phyloP scores from a whole-genome alignment of 768 basidiomycete species.

The Pleurotus salmoneostramineus region DNA sequence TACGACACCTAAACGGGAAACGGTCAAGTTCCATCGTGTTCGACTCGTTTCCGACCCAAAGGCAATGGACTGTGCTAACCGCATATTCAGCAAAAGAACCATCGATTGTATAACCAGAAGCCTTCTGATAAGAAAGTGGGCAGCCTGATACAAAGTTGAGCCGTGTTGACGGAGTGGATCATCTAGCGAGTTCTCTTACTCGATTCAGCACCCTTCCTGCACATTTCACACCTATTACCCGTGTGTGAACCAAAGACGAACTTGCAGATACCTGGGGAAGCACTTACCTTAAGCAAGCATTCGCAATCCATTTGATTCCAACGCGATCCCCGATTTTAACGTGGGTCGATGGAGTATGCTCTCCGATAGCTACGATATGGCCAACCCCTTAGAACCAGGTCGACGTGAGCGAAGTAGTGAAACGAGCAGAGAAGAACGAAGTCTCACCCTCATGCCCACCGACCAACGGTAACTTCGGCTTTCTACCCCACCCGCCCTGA shows the following conservation, averaged over 20 bases:
- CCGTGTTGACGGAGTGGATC: neutral
- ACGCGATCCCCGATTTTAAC: constrained; percentile 74
- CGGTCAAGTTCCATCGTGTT: neutral
- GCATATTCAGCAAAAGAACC: constrained; percentile 71
- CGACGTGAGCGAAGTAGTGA: neutral
- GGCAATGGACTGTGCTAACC: constrained; percentile 24
- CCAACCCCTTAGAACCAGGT: constrained; percentile 43
- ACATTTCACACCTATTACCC: constrained; percentile 56
- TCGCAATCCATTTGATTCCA: constrained; percentile 69
- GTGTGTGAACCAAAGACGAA: neutral
- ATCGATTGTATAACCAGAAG: constrained; percentile 62
- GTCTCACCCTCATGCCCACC: constrained; percentile 65
- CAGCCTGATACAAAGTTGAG: constrained; percentile 14
- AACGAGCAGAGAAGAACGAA: neutral
- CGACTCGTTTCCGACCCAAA: neutral
- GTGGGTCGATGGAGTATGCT: constrained; percentile 38
- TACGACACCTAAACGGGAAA: constrained; percentile 45
- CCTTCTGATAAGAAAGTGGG: constrained; percentile 27
- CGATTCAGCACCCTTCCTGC: constrained; percentile 61
- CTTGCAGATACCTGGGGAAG: neutral
- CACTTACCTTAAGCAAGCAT: constrained; percentile 32
- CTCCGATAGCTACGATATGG: constrained; percentile 71
- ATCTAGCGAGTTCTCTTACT: constrained; percentile 12
- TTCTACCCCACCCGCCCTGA: constrained; percentile 62
- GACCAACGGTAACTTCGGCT: constrained; percentile 47